Percentiles rank a stretch among this genome's conserved stretches.
These are phyloP conservation scores for Fusarium sp. DNA, from an alignment of 2,329 filamentous ascomycete genomes.

Conservation along the genomic window DNA sequence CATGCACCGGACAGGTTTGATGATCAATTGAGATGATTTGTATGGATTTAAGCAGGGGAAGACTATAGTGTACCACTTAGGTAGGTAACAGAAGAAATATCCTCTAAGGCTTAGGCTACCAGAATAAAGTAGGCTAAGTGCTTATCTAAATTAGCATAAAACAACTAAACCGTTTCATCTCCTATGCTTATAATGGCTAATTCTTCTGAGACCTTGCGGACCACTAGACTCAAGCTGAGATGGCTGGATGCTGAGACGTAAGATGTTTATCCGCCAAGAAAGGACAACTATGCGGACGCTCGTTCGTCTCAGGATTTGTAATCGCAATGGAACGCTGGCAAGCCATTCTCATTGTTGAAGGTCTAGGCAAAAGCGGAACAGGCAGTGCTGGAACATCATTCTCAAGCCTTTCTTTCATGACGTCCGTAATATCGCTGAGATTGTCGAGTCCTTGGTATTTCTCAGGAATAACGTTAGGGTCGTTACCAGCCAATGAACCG, in stretches of 20 bases:
- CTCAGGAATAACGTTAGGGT: background rate
- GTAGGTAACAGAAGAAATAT: too few species aligned
- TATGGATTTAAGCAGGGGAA: too few species aligned
- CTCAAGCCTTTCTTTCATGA: background rate
- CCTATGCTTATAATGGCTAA: too few species aligned
- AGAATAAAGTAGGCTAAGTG: too few species aligned
- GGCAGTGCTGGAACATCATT: background rate
- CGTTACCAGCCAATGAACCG: background rate
- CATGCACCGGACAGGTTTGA: too few species aligned
- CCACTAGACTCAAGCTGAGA: background rate
- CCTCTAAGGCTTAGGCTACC: too few species aligned
- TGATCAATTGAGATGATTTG: too few species aligned
- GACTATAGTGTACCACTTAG: too few species aligned
- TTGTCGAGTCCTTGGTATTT: background rate
- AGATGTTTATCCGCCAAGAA: background rate
- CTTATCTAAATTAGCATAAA: too few species aligned
- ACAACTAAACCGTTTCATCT: too few species aligned
- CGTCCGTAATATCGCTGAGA: background rate
- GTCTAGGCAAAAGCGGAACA: background rate
- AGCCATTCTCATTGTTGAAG: constrained; percentile 1
- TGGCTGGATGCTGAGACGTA: background rate
- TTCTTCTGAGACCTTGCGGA: too few species aligned
- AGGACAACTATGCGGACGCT: background rate
- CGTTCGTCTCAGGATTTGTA: background rate
- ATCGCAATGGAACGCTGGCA: background rate